Evolutionary conservation across 139 green algal species (phyloP), one percentile per base, ranked within the genome.

Genomic region (Pseudopediastrum boryanum): DNA sequence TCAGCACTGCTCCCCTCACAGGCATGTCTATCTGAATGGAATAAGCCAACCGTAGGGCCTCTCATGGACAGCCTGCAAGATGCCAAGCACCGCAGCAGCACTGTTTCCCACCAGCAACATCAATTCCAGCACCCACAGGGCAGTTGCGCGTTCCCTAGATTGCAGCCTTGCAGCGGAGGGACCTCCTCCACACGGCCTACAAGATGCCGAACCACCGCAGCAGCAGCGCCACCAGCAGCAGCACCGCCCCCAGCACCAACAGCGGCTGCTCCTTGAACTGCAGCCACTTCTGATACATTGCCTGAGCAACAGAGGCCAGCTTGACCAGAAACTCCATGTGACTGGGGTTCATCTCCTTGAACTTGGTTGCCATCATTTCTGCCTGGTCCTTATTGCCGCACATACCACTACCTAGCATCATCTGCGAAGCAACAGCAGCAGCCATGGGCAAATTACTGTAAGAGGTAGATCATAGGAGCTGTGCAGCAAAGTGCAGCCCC

Each of bases 171-270:
- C n/a, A n/a, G n/a, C n/a, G n/a, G n/a, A n/a, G n/a, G n/a, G n/a
- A n/a, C n/a, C n/a, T n/a, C n/a, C n/a, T n/a, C n/a, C n/a, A n/a
- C n/a, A n/a, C n/a, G n/a, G n/a, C n/a, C n/a, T 42, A 78, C 71
- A 78, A 66, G 25, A 78, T 39, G 13, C 84, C 84, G 13, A 78
- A 48, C 77, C 77, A 81, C 39, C 78, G 58, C 62, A 89, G 46
- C 81, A 89, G 75, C 21, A 89, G 9, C 19, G 74, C 85, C 16
- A 89, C 25, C 12, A 84, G 9, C 61, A 89, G 69, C 35, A 86
- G 58, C 38, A 78, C 29, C 2, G 85, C 16, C 3, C 69, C 80
- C 4, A 62, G 16, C 7, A 85, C 62, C 54, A 89, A 75, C 44
- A 67, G 6, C 23, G 29, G 12, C 3, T 77, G 76, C 19, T 61